phyloP scores from a whole-genome alignment of 495 filamentous ascomycete species.

The Tuber magnatum region DNA sequence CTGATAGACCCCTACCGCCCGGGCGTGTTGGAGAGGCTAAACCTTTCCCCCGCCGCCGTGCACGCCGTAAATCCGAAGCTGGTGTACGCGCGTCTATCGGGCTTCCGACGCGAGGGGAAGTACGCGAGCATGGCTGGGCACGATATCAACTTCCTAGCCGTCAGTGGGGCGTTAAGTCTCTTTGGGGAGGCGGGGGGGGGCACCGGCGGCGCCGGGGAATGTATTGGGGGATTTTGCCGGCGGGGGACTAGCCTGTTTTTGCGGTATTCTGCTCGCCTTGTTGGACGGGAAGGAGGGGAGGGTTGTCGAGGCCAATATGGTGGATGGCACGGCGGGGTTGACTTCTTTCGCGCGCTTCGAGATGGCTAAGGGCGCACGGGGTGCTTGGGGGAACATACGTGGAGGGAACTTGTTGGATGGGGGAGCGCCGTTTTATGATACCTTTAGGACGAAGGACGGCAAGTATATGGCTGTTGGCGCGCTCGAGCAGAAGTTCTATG shows the following conservation, averaged over 20 bases:
- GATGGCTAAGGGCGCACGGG: conserved; percentile 46
- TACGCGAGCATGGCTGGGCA: conserved; percentile 90
- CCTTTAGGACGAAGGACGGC: conserved; percentile 76
- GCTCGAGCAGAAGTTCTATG: conserved; percentile 79
- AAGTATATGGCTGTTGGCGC: conserved; percentile 85
- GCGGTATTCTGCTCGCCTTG: conserved; percentile 59
- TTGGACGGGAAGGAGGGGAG: conserved; percentile 62
- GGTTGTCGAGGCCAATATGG: conserved; percentile 93
- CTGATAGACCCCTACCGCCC: conserved; percentile 91
- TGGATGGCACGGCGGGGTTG: conserved; percentile 75
- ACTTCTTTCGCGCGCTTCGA: conserved; percentile 65
- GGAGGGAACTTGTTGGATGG: conserved; percentile 76
- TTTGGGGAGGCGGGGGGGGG: conserved; percentile 61
- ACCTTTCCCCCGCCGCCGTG: conserved; percentile 62
- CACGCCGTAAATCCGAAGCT: conserved; percentile 62
- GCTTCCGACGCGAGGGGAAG: conserved; percentile 77
- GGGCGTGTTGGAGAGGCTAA: conserved; percentile 76
- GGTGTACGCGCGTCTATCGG: conserved; percentile 77
- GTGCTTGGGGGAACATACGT: conserved; percentile 53
- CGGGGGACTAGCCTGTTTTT: conserved; percentile 72
- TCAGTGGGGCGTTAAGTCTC: conserved; percentile 69
- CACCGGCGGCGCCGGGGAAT: conserved; percentile 73
- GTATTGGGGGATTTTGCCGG: conserved; percentile 86
- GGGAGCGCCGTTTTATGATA: conserved; percentile 80
- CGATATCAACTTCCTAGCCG: conserved; percentile 94